Conservation (phyloP, 1,284 basidiomycete genomes). For the Cryptococcus jaspeensis region DNA sequence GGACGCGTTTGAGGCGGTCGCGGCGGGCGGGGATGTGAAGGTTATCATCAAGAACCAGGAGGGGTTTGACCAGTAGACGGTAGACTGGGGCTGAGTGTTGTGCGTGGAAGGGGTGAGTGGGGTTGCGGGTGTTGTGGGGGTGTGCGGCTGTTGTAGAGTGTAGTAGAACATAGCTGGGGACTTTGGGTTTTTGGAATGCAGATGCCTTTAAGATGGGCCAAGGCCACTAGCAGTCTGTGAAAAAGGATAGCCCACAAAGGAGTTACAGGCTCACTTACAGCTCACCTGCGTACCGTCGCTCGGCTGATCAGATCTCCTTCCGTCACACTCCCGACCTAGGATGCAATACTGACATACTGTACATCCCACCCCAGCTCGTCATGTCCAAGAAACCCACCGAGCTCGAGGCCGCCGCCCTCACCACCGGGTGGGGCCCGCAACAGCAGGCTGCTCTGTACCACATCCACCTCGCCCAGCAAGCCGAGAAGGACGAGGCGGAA, state of each 20-base stretch:
- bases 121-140: too few relatives aligned
- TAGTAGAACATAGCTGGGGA: too few relatives aligned
- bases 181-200: too few relatives aligned
- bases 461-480: slow-evolving; percentile 10
- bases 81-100: background rate
- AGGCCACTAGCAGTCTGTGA: too few relatives aligned
- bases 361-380: too few relatives aligned
- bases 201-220: too few relatives aligned
- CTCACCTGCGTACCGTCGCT: too few relatives aligned
- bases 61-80: slow-evolving; percentile 9
- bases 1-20: slow-evolving; percentile 58
- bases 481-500: slow-evolving; percentile 15
- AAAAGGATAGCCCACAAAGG: too few relatives aligned
- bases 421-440: slow-evolving; percentile 11
- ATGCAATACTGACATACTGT: background rate
- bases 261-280: too few relatives aligned
- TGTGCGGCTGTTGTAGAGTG: too few relatives aligned
- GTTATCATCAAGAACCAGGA: slow-evolving; percentile 49
- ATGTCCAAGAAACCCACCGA: slow-evolving; percentile 18
- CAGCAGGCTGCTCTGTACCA: slow-evolving; percentile 20
- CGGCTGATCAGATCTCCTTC: background rate
- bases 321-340: background rate
- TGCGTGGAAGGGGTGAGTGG: background rate
- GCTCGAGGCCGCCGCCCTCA: slow-evolving; percentile 14
- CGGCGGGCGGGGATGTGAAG: slow-evolving; percentile 48